These are phyloP conservation scores for Trametes polyzona DNA, from an alignment of 1,284 basidiomycete genomes.

Conservation along the genomic window DNA sequence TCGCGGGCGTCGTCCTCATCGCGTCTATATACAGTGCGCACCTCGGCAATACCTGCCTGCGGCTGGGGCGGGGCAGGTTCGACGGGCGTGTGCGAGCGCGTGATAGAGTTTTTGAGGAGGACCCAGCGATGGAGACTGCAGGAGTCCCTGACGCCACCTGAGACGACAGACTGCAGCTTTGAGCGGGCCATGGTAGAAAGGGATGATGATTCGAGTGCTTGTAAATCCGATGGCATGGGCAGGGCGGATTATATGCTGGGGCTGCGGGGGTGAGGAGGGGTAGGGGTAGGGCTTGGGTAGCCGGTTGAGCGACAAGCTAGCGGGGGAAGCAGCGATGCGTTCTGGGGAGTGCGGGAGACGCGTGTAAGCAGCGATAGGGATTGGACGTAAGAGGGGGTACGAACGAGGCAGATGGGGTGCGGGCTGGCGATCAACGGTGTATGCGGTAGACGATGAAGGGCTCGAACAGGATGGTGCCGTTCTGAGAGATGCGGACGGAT, in stretches of 20 bases:
- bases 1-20: constrained; percentile 49
- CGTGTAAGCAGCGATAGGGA: constrained; percentile 17
- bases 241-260: constrained; percentile 24
- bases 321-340: constrained; percentile 30
- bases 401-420: constrained; percentile 30
- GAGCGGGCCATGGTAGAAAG: constrained; percentile 69
- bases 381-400: constrained; percentile 28
- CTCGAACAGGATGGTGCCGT: constrained; percentile 84
- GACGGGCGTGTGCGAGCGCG: constrained; percentile 46
- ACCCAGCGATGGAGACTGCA: constrained; percentile 84
- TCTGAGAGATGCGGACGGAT: constrained; percentile 75
- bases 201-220: constrained; percentile 34
- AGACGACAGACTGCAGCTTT: constrained; percentile 69
- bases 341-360: constrained; percentile 24
- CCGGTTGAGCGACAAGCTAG: constrained; percentile 38
- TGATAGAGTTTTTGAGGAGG: constrained; percentile 80
- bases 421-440: constrained; percentile 53
- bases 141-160: constrained; percentile 57
- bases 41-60: constrained; percentile 40
- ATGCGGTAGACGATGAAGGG: constrained; percentile 85
- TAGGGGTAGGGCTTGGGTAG: constrained; percentile 6
- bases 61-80: constrained; percentile 36
- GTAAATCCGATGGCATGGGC: constrained; percentile 49
- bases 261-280: constrained; percentile 9
- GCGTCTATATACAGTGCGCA: constrained; percentile 45